Evolutionary conservation across 148 eudicot genomes (phyloP).

Genomic region (Dysphania ambrosioides): DNA sequence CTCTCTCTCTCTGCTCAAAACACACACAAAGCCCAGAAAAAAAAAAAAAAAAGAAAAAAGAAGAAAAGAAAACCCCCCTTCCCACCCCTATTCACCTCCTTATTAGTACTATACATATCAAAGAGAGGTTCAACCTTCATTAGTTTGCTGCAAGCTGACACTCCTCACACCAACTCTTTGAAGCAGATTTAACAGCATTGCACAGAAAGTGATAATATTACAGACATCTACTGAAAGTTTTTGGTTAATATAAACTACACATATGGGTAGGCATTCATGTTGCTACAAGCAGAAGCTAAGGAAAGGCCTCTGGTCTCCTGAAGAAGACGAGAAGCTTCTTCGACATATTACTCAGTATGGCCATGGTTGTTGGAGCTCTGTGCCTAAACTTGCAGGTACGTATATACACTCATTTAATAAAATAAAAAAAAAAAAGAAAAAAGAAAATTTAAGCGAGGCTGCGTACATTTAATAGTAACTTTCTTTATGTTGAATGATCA

Average conservation of each 20-base stretch:
- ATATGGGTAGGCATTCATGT: constrained; percentile 87
- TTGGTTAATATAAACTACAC: not conserved
- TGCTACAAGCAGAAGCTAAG: constrained; percentile 95
- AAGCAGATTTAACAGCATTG: constrained; percentile 19
- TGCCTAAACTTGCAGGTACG: constrained; percentile 94
- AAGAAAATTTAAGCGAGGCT: constrained; percentile 6
- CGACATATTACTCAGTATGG: constrained; percentile 77
- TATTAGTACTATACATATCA: constrained; percentile 35
- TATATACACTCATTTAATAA: too few relatives aligned
- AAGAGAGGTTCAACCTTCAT: constrained; percentile 8
- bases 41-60: too few relatives aligned
- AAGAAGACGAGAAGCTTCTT: constrained; percentile 94
- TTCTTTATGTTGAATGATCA: not conserved
- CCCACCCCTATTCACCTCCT: constrained; percentile 6
- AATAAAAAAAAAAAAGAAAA: too few relatives aligned
- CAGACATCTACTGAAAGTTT: too few relatives aligned
- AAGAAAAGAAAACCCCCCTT: too few relatives aligned
- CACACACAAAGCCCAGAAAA: too few relatives aligned
- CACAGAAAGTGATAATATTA: constrained; percentile 9
- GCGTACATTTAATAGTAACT: not conserved
- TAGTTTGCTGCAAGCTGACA: constrained; percentile 20
- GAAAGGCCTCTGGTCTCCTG: constrained; percentile 98
- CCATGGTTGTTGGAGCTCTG: constrained; percentile 99
- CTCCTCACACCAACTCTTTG: constrained; percentile 3
- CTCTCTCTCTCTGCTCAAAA: too few relatives aligned